Conservation (phyloP, 2,329 filamentous ascomycete genomes). For the Paecilomyces sp. region DNA sequence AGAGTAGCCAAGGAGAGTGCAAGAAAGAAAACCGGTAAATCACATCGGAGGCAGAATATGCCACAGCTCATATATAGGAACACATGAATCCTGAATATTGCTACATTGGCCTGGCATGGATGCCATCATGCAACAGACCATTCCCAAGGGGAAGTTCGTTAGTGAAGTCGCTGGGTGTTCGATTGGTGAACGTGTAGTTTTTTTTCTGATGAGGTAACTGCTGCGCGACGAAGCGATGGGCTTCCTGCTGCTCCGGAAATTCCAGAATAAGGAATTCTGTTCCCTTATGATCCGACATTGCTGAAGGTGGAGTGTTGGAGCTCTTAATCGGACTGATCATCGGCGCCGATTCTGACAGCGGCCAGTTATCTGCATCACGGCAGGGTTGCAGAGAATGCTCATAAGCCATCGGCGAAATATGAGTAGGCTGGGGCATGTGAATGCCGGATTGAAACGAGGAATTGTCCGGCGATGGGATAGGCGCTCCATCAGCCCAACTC, state of each 20-base stretch:
- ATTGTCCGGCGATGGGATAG: slow-evolving; percentile 34
- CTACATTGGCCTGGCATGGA: neutral
- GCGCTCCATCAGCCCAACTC: slow-evolving; percentile 34
- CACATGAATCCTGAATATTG: neutral
- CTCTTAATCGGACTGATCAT: slow-evolving; percentile 26
- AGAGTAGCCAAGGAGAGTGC: neutral
- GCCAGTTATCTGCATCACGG: slow-evolving; percentile 18
- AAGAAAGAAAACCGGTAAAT: neutral
- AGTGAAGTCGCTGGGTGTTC: slow-evolving; percentile 32
- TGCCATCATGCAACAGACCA: neutral
- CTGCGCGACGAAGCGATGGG: slow-evolving; percentile 35
- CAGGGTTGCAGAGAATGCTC: slow-evolving; percentile 25
- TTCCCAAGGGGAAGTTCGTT: neutral
- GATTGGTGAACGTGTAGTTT: slow-evolving; percentile 38
- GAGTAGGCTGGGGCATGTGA: slow-evolving; percentile 24
- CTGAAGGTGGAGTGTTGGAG: slow-evolving; percentile 17
- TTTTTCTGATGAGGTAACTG: slow-evolving; percentile 35
- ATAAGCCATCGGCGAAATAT: slow-evolving; percentile 32
- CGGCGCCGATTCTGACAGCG: slow-evolving; percentile 22
- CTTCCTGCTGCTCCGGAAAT: slow-evolving; percentile 37
- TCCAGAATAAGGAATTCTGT: slow-evolving; percentile 39
- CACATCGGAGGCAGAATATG: neutral
- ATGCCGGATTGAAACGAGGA: slow-evolving; percentile 24
- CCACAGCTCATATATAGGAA: neutral
- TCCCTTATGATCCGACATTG: slow-evolving; percentile 22